Conservation (phyloP, 2,329 filamentous ascomycete species). For the Cladorrhinum sp. region DNA sequence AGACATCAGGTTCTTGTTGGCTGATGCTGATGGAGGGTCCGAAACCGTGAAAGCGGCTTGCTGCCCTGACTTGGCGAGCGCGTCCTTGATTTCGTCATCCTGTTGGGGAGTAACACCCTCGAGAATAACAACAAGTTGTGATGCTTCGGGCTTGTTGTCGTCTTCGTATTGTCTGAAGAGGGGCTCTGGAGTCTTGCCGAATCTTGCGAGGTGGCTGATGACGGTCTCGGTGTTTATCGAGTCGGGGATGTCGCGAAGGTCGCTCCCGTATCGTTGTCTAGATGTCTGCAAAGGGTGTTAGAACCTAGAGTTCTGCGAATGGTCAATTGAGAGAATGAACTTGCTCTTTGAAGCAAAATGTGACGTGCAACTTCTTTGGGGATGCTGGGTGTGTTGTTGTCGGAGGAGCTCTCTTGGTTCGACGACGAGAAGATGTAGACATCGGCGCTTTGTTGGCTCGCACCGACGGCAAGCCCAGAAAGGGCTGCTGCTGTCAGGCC, state of each 20-base stretch:
- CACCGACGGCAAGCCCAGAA: conserved; percentile 30
- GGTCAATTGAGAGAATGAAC: conserved; percentile 25
- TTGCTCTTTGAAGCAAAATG: conserved; percentile 57
- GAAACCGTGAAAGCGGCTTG: conserved; percentile 49
- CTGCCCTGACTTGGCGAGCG: conserved; percentile 35
- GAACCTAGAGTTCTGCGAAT: background rate
- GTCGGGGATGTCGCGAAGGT: conserved; percentile 45
- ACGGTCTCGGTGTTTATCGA: conserved; percentile 45
- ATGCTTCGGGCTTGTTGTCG: conserved; percentile 35
- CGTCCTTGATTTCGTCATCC: conserved; percentile 40
- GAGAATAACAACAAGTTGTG: conserved; percentile 58
- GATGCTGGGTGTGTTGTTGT: conserved; percentile 38
- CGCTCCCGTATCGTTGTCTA: conserved; percentile 39
- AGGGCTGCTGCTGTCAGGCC: conserved; percentile 33
- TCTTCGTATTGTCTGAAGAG: conserved; percentile 46
- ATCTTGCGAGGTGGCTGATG: conserved; percentile 57
- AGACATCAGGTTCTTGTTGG: conserved; percentile 42
- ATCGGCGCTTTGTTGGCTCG: conserved; percentile 43
- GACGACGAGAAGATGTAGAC: conserved; percentile 50
- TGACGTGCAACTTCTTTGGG: conserved; percentile 55
- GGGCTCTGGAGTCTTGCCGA: conserved; percentile 50
- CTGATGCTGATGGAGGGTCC: conserved; percentile 43
- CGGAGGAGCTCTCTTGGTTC: conserved; percentile 32
- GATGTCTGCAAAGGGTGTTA: conserved; percentile 22
- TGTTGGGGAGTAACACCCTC: conserved; percentile 52